Base-by-base conservation (phyloP, 2,329 filamentous ascomycete species). In the Amauroascus verrucosus region DNA sequence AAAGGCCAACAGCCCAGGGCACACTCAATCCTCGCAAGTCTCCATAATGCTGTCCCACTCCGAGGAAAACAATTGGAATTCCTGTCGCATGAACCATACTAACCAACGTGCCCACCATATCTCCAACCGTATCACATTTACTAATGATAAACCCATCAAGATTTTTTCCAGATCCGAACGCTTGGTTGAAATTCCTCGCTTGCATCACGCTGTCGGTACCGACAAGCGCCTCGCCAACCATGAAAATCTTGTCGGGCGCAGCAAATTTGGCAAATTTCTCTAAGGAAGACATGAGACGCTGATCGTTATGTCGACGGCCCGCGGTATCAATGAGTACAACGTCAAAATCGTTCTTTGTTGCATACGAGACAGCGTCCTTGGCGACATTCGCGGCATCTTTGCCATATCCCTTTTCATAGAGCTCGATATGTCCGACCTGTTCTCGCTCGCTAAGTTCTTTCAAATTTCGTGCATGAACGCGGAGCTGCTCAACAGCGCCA, bases 91-190 rank as follows among this genome's bases (percentile, higher is more conserved):
- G 91, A 37, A 98, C 91, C 76, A 98, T 91, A 67, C 88, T 95
- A 58, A 98, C 93, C 58, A 98, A 75, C 2, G 91, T 96, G 1
- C 84, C 89, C 41, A 96, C 89, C 90, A 97, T 97, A 72, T 96
- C 91, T n/a, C 93, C 94, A 35, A 98, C 94, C 0, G 93, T 98
- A 72, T 98, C 93, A 68, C 93, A 97, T 72, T 98, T 98, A 56
- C 85, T 91, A 62, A 98, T 96, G 66, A 98, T 95, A 70, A 98
- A 98, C 5, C 93, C 93, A 70, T 98, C 94, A 35, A 98, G 77
- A 26, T 81, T 80, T 54, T 91, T 77, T 13, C 82, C 83, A 4
- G 81, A 77, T 30, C 93, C 94, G 71, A 98, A 97, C 1, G 88
- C 86, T 35, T 84, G 82, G 66, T 96, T 96, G 75, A 98, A 98